Evolutionary conservation across 1,284 basidiomycete genomes (phyloP), one percentile per base, ranked within the genome.

Genomic region (Cutaneotrichosporon curvatum): DNA sequence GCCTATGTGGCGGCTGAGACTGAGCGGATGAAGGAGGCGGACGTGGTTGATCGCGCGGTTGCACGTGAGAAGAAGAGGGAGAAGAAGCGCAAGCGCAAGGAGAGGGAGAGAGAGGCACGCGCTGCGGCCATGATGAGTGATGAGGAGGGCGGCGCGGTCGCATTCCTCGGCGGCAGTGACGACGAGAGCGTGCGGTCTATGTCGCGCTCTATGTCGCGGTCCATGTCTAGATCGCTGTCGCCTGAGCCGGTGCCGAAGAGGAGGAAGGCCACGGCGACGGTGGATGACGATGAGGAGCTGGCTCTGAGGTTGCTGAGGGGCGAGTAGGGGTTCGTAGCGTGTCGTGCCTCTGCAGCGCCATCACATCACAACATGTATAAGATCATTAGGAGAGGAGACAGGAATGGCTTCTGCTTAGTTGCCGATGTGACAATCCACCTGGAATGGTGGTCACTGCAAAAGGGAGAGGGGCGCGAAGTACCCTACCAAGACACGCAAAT

Each of bases 1-100:
- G 73, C 74, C 64, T 92, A 84, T 69, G 83, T 83, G 36, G 79
- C 82, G 66, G 76, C 75, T 49, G 87, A 92, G 71, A 75, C 81
- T 51, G 77, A 76, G 47, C 82, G 78, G 74, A 77, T 90, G 79
- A 79, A 74, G 63, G 75, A 78, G 43, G 80, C 78, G 33, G 88
- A 91, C 72, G 77, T 82, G 48, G 56, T 74, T 45, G 90, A 94
- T 74, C 85, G 84, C 72, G 79, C 81, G 50, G 81, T 87, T 57
- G 91, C 87, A 19, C 82, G 80, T 66, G 87, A 86, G 66, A 91
- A 91, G 78, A 85, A 85, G 73, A 75, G 79, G 53, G 87, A 91
- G 71, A 87, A 85, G 76, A 80, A 84, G 73, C 67, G 81, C 50
- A 92, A 88, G 71, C 74, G 87, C 60, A 95, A 94, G 75, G 83